Percentiles rank a stretch among this genome's conserved stretches.
Conservation (phyloP, 163 green algal genomes). For the Coccomyxa subellipsoidea region DNA sequence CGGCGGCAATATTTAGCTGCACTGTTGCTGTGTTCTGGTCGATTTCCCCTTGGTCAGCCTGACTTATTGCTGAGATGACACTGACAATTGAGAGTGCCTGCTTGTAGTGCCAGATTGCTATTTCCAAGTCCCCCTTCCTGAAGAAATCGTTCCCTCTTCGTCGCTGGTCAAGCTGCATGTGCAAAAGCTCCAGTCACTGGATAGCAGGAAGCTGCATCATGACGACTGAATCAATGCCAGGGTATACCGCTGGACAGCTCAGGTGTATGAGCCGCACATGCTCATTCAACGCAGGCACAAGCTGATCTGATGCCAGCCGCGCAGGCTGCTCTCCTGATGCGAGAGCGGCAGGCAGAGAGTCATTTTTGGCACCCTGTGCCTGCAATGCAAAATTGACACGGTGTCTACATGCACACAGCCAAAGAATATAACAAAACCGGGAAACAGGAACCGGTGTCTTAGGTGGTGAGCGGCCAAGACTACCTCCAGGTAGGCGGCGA, state of each 20-base stretch:
- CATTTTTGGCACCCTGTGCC: too few species aligned
- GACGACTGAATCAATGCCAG: too few species aligned
- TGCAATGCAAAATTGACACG: too few species aligned
- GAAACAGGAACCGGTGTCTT: too few species aligned
- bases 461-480: too few species aligned
- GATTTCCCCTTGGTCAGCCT: constrained; percentile 52
- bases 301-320: constrained; percentile 57
- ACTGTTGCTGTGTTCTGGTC: constrained; percentile 44
- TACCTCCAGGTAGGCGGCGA: constrained; percentile 24
- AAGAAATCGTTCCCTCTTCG: constrained; percentile 53
- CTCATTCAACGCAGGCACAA: constrained; percentile 76
- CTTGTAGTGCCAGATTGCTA: constrained; percentile 49
- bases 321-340: constrained; percentile 27
- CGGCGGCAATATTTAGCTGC: constrained; percentile 54
- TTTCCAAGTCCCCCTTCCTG: constrained; percentile 21
- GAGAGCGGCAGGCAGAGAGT: too few species aligned
- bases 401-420: too few species aligned
- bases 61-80: constrained; percentile 37
- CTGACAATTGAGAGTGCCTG: constrained; percentile 45
- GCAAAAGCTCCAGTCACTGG: not conserved
- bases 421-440: too few species aligned
- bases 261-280: constrained; percentile 41
- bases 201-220: too few species aligned
- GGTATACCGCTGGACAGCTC: too few species aligned
- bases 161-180: constrained; percentile 44